These are phyloP conservation scores for Actinomucor elegans DNA, from an alignment of 371 early-diverging fungal genomes.

Conservation along the genomic window DNA sequence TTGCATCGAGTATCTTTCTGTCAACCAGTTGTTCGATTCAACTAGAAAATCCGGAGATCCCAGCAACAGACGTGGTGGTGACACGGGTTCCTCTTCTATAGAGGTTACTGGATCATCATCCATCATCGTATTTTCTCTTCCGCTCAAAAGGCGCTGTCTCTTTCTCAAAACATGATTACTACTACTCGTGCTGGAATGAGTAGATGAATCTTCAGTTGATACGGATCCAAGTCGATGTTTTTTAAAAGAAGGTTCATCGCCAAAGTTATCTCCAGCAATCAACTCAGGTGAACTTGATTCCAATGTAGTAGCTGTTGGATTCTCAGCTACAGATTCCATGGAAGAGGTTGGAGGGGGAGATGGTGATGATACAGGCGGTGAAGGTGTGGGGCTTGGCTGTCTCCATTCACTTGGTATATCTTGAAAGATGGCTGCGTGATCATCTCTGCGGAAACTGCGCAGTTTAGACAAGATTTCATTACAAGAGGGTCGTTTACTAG, in stretches of 20 bases:
- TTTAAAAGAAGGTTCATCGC: too few relatives aligned
- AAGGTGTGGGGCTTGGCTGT: not conserved
- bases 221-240: not conserved
- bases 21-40: not conserved
- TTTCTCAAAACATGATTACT: not conserved
- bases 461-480: constrained; percentile 54
- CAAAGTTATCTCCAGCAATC: too few relatives aligned
- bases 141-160: constrained; percentile 5
- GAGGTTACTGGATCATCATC: not conserved
- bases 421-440: not conserved
- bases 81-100: not conserved
- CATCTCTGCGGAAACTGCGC: constrained; percentile 9
- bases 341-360: too few relatives aligned
- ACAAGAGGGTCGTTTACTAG: constrained; percentile 65
- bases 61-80: constrained; percentile 1
- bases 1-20: constrained; percentile 6
- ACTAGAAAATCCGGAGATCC: not conserved
- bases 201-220: too few relatives aligned
- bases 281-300: not conserved
- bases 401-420: constrained; percentile 12
- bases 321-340: too few relatives aligned
- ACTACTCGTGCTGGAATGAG: too few relatives aligned
- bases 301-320: not conserved
- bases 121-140: not conserved
- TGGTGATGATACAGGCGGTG: not conserved